Base-by-base conservation (phyloP, 495 filamentous ascomycete genomes). In the Apiosordaria backusii region DNA sequence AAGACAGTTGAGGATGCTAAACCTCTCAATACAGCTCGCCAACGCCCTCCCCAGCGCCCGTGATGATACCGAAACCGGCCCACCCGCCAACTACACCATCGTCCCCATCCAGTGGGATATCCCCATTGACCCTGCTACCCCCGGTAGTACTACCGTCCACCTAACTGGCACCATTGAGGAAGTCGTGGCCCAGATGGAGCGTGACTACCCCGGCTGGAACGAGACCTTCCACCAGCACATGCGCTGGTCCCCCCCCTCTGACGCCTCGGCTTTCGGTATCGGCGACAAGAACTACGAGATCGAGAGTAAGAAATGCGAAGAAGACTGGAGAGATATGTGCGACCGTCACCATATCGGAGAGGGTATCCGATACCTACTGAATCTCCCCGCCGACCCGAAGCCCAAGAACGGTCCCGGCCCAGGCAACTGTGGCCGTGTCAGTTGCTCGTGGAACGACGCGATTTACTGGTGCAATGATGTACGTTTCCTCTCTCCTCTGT, bases 381-480 rank as follows among this genome's bases (percentile, higher is more conserved):
- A 58, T 0, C 54, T 68, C 4, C 24, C 15, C 0, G 67, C 73
- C 16, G 26, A 22, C 3, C 70, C 67, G 18, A 29, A 29, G 7
- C 27, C 25, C n/a, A 25, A 22, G 10, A 65, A 67, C 21, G 68
- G 23, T 0, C 54, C 73, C 1, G 75, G 75, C 3, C 74, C 73
- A 0, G 21, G 66, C 1, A 60, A 58, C 35, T 78, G 75, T 57
- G 64, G 59, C 0, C 68, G 74, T 1, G 67, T 78, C 13, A 70
- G 66, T 21, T 78, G 76, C 62, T 67, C 62, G 1, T 68, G 71
- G 23, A 57, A 55, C 21, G 53, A 65, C 0, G 73, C 69, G 2
- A 76, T 77, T 16, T 73, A 29, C 5, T 69, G 71, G 68, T 78
- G 75, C 64, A 78, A 77, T 24, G 74, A 78, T 60, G 64, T 69